phyloP scores from a whole-genome alignment of 164 flowering plant species.

The Dillenia suffruticosa region DNA sequence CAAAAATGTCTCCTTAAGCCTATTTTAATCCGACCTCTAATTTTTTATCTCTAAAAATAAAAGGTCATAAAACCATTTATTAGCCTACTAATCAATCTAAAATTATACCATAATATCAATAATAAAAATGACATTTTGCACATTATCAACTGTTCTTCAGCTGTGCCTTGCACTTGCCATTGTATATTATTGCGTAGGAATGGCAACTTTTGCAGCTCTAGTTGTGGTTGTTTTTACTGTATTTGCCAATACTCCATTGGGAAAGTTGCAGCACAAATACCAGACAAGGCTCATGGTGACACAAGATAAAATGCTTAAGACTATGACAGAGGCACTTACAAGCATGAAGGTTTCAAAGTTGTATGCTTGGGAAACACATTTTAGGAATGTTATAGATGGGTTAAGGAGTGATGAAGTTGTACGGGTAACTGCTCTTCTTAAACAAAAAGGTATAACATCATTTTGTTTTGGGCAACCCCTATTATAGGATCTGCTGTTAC shows the following conservation, averaged over 20 bases:
- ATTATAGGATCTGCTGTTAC: conserved; percentile 61
- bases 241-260: conserved; percentile 55
- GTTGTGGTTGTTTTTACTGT: conserved; percentile 45
- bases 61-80: too few relatives aligned
- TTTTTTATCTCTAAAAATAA: too few relatives aligned
- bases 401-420: conserved; percentile 43
- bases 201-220: conserved; percentile 53
- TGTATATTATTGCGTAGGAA: conserved; percentile 47
- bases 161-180: conserved; percentile 45
- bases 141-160: conserved; percentile 53
- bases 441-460: conserved; percentile 32
- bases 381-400: conserved; percentile 38
- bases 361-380: conserved; percentile 76
- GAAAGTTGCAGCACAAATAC: conserved; percentile 53
- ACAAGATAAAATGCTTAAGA: conserved; percentile 58
- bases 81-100: too few relatives aligned
- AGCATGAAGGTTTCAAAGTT: conserved; percentile 66
- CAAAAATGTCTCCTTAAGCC: too few relatives aligned
- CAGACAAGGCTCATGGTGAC: conserved; percentile 54
- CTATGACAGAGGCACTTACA: conserved; percentile 45
- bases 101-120: too few relatives aligned
- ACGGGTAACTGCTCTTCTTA: conserved; percentile 52
- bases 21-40: too few relatives aligned
- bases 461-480: conserved; percentile 70
- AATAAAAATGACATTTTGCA: too few relatives aligned